Evolutionary conservation across 306 rosid species (phyloP), one percentile per base, ranked within the genome.

Genomic region (Crataegus laevigata): DNA sequence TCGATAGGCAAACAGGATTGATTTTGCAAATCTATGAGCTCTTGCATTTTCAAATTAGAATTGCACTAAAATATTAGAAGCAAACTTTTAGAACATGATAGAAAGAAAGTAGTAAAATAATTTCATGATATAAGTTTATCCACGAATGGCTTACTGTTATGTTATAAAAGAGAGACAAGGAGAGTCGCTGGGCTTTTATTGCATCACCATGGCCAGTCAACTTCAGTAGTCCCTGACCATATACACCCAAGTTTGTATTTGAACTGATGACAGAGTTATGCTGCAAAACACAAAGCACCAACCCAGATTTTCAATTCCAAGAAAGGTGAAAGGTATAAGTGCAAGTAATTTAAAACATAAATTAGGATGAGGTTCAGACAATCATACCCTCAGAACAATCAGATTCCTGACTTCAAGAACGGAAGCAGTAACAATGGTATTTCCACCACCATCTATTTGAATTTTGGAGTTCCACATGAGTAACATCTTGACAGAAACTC

Each of bases 121-220:
- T 15, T 43, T 10, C 5, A 3, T 24, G 13, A 30, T 58, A 58
- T 21, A 70, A 18, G 19, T 50, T 17, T 52, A 61, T 61, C 70
- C 54, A 57, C 52, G 11, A 75, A 78, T 71, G 70, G 52, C 98
- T 91, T 91, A 94, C 98, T 69, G 98, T 94, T 78, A 94, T 86
- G 88, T 94, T 94, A 82, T 94, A 94, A 89, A 94, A 94, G 76
- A 94, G 98, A 79, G 98, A 94, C 88, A 94, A 87, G 58, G 98
- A 94, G 71, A 94, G 89, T 64, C 97, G 88, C 83, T 91, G 96
- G 84, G 91, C 91, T 91, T 86, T 88, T 82, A 94, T 94, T 71
- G 93, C 88, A 84, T 94, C 98, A n/a, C 98, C 98, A 68, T 77
- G 79, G 80, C 96, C 97, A 26, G 91, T 85, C 84, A 94, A 86